Evolutionary conservation across 2,329 filamentous ascomycete species (phyloP).

Genomic region (Cytospora piceae): DNA sequence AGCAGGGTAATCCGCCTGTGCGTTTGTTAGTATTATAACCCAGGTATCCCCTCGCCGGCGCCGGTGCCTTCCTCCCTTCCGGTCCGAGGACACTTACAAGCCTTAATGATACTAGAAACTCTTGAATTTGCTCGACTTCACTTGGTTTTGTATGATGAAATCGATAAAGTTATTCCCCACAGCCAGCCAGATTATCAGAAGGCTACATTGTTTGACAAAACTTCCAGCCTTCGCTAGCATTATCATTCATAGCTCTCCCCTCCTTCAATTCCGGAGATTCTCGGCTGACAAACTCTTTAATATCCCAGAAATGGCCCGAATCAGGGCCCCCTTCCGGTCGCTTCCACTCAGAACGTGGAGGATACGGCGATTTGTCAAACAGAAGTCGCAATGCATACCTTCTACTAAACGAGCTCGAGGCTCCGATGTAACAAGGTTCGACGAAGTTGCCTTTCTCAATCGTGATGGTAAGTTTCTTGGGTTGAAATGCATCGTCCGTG

Average conservation of each 20-base stretch:
- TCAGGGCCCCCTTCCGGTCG: conserved; percentile 33
- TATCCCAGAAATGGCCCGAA: conserved; percentile 32
- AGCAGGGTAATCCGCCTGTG: too few species aligned
- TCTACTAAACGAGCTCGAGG: conserved; percentile 16
- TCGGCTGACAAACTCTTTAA: conserved; percentile 35
- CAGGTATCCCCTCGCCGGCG: too few species aligned
- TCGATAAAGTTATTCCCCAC: background rate
- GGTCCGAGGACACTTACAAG: too few species aligned
- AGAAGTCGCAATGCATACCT: conserved; percentile 34
- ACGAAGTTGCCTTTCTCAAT: conserved; percentile 37
- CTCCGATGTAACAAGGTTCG: conserved; percentile 30
- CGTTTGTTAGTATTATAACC: too few species aligned
- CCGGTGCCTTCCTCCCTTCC: too few species aligned
- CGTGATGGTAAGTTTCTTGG: conserved; percentile 34
- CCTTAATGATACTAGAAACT: too few species aligned
- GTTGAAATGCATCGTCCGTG: conserved; percentile 33
- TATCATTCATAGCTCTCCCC: conserved; percentile 33
- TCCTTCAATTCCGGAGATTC: conserved; percentile 29
- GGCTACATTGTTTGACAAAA: conserved; percentile 19
- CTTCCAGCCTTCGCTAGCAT: conserved; percentile 13
- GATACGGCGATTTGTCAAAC: conserved; percentile 38
- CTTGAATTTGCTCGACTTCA: too few species aligned
- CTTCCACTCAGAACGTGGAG: conserved; percentile 35
- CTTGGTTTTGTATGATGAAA: too few species aligned
- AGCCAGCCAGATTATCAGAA: conserved; percentile 12